Evolutionary conservation across 2,329 filamentous ascomycete species (phyloP).

Genomic region (Metarhizium humberi): DNA sequence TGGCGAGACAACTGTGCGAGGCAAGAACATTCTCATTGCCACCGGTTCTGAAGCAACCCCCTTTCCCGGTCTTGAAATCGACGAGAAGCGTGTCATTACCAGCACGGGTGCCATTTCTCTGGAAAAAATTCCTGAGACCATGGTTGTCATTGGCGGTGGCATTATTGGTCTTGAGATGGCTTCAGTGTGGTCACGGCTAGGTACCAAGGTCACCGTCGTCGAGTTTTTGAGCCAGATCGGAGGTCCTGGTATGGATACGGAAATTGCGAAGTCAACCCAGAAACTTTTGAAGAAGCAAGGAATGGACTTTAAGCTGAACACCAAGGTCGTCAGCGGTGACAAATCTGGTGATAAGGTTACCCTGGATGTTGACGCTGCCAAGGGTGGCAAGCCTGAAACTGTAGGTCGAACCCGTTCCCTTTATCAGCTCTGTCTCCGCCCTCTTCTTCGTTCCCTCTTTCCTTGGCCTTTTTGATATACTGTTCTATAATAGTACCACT

Average conservation of each 20-base stretch:
- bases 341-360: slow-evolving; percentile 67
- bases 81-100: slow-evolving; percentile 95
- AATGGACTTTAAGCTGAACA: slow-evolving; percentile 95
- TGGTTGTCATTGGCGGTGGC: slow-evolving; percentile 95
- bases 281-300: slow-evolving; percentile 95
- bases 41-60: slow-evolving; percentile 93
- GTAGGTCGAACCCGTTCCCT: slow-evolving; percentile 32
- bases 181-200: slow-evolving; percentile 93
- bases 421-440: neutral
- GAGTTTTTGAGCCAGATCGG: slow-evolving; percentile 96
- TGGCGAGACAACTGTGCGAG: slow-evolving; percentile 76
- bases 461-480: neutral
- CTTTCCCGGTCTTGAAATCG: slow-evolving; percentile 90
- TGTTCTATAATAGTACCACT: neutral
- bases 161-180: slow-evolving; percentile 99
- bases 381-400: slow-evolving; percentile 90
- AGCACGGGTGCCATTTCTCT: slow-evolving; percentile 91
- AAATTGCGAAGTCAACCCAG: slow-evolving; percentile 84
- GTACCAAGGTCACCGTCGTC: slow-evolving; percentile 90
- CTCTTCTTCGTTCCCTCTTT: neutral
- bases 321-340: slow-evolving; percentile 86
- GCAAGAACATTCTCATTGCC: slow-evolving; percentile 97
- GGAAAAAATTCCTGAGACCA: slow-evolving; percentile 84
- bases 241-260: slow-evolving; percentile 92
- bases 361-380: slow-evolving; percentile 81